Percentiles rank a stretch among this genome's conserved stretches.
Conservation (phyloP, 768 basidiomycete species). For the Phanerochaete sordida region DNA sequence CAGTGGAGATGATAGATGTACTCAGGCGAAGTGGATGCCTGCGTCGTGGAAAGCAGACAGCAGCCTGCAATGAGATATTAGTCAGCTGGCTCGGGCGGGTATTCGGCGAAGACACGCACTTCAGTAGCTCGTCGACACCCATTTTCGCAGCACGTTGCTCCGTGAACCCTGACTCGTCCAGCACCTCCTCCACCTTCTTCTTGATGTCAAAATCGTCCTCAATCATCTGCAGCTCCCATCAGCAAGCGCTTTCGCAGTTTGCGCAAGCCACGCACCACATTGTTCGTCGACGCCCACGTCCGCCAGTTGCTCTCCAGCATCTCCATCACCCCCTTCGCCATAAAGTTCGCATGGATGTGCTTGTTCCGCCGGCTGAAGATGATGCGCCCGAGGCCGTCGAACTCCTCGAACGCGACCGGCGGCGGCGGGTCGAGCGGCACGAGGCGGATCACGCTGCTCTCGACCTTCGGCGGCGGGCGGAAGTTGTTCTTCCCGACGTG, state of each 20-base stretch:
- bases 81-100: neutral
- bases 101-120: conserved; percentile 43
- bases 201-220: conserved; percentile 71
- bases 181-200: conserved; percentile 65
- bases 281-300: conserved; percentile 85
- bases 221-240: conserved; percentile 60
- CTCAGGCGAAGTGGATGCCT: conserved; percentile 69
- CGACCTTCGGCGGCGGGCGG: conserved; percentile 92
- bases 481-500: conserved; percentile 97
- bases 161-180: conserved; percentile 65
- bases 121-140: conserved; percentile 87
- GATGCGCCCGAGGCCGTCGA: conserved; percentile 91
- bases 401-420: conserved; percentile 94
- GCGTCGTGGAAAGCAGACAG: conserved; percentile 71
- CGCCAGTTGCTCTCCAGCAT: conserved; percentile 93
- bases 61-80: conserved; percentile 38
- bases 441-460: conserved; percentile 87
- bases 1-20: neutral
- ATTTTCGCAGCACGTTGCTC: conserved; percentile 89
- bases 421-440: conserved; percentile 94
- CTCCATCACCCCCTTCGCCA: conserved; percentile 90
- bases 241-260: no score
- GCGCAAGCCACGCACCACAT: conserved; percentile 49
- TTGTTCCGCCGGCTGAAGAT: conserved; percentile 90
- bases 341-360: conserved; percentile 83